A percentile compares a stretch with the other conserved stretches of the same genome.
Evolutionary conservation across 148 eudicot genomes (phyloP).

Genomic region (Vaccinium macrocarpon): DNA sequence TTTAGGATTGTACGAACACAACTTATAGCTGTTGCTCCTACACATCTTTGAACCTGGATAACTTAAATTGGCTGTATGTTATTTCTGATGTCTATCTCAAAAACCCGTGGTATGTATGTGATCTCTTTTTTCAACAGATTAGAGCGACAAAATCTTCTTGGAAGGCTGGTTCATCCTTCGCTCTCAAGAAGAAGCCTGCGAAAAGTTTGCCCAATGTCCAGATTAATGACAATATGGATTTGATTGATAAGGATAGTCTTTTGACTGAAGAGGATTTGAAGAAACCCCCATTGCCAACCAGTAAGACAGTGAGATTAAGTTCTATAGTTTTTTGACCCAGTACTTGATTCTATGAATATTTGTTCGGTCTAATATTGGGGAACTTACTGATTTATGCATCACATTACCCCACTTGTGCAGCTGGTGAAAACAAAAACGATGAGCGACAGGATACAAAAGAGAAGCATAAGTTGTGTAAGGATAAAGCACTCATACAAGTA

Average conservation of each 20-base stretch:
- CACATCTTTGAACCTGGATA: neutral
- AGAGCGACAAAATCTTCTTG: constrained; percentile 71
- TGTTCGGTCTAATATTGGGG: neutral
- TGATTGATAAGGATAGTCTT: constrained; percentile 88
- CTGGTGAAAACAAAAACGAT: constrained; percentile 32
- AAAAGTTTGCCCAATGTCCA: constrained; percentile 65
- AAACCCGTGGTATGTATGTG: neutral
- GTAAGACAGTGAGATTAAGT: constrained; percentile 29
- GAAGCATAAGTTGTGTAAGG: neutral
- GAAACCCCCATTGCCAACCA: constrained; percentile 65
- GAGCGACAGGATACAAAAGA: neutral
- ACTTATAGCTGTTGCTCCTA: neutral
- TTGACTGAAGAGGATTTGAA: constrained; percentile 83
- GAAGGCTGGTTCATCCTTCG: constrained; percentile 85
- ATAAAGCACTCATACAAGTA: neutral
- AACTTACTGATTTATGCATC: neutral
- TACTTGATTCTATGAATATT: neutral
- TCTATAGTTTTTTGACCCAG: neutral
- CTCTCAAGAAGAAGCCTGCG: constrained; percentile 54
- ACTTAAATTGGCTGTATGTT: neutral
- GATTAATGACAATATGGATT: constrained; percentile 69
- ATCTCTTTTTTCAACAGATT: constrained; percentile 4
- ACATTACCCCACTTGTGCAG: constrained; percentile 24
- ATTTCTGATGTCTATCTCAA: neutral
- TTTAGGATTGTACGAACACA: neutral